Base-by-base conservation (phyloP, 495 filamentous ascomycete species). In the Letharia columbiana region DNA sequence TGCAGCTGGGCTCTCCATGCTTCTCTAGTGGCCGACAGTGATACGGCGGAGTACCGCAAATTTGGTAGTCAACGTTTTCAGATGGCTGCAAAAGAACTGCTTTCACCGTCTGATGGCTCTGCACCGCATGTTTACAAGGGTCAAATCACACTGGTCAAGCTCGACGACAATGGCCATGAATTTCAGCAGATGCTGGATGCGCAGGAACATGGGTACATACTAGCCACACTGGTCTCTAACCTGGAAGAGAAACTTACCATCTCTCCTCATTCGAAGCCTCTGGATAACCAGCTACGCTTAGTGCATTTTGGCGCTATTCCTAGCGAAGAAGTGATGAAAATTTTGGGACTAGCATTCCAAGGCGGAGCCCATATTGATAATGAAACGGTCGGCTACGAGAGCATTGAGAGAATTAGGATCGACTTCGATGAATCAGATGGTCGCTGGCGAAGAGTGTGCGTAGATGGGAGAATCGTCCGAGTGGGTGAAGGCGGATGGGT, bases 1-100 rank as follows among this genome's bases (percentile, higher is more conserved):
- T 85, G 86, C 40, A 91, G 87, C 68, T 96, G 92, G 85, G 93
- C 88, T 45, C 83, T 96, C 65, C 93, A 98, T 73, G 90, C 93
- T 44, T 82, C 85, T 18, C 77, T 98, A 0, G 92, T 98, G 35
- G 92, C 89, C 50, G 90, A 96, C 75, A 91, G 88, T 73, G 92
- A 96, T 71, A 91, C 92, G 1, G 75, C 80, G 2, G 87, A 84
- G 61, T 92, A 91, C 71, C 87, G 92, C 63, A 82, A 80, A 63
- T 84, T 83, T 72, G 93, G 93, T 8, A 79, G 78, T 3, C 83
- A 88, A 72, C 81, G 93, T 2, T 98, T 98, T 75, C 80, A 86
- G 63, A 87, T 94, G 81, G 91, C 90, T 0, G 92, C 90, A 3
- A 81, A 85, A 47, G 86, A 91, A 69, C 80, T 91, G 10, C 77